Base-by-base conservation (phyloP, 2,329 filamentous ascomycete species). In the Zymoseptoria passerinii region DNA sequence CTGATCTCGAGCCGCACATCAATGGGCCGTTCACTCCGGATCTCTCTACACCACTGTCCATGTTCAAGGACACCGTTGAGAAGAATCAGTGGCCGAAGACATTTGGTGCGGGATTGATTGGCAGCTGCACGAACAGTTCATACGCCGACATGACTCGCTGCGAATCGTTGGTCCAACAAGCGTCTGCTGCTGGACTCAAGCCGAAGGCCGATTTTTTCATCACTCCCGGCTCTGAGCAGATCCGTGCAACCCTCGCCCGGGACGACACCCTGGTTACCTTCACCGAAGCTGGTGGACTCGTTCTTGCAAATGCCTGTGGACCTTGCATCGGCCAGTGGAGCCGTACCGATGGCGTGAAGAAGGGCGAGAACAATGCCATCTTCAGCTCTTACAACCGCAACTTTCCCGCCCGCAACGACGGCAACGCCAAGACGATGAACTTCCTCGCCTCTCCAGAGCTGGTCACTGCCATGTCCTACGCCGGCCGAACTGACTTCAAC, bases 91-190 rank as follows among this genome's bases (percentile, higher is more conserved):
- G 94, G 94, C 94, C 94, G 1, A 83, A 89, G 71, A 90, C 87
- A 63, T 87, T 99, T 61, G 94, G 91, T 10, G 92, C 94, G 27
- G 92, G 92, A 54, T 82, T 99, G 56, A 99, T 99, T 71, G 94
- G 94, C 61, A 96, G 91, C 77, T 99, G 94, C 80, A 99, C 94
- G 54, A 99, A 99, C 81, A 95, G 90, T 74, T 97, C 94, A 1
- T 99, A 97, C 74, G 88, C 96, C 76, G 94, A 99, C 73, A 99
- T 99, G 94, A 95, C 92, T 40, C 87, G 92, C 61, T 90, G 92
- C 13, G 92, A 96, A 76, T 85, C 91, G 70, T 83, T 99, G 58
- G 90, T 97, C 59, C 92, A 92, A 74, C 92, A 96, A 74, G 94
- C 94, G 8, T 82, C 86, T 55, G 85, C 86, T 59, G 94, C 91